phyloP scores from a whole-genome alignment of 345 rosid species.

The Eucalyptus tenuipes region DNA sequence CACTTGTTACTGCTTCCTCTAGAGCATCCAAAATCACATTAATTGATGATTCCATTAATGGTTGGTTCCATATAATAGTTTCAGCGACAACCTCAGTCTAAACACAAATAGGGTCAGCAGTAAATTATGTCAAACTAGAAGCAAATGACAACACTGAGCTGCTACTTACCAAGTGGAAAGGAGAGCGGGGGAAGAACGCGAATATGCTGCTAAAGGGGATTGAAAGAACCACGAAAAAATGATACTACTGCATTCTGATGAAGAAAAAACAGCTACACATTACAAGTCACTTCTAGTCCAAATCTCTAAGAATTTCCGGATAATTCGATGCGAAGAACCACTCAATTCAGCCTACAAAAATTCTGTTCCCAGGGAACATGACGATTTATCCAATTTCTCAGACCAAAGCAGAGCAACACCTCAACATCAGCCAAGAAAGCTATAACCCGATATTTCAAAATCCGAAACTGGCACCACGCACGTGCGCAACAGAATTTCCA shows the following conservation, averaged over 20 bases:
- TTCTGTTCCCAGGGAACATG: background rate
- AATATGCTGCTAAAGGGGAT: background rate
- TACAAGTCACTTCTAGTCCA: background rate
- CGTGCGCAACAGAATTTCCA: background rate
- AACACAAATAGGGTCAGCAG: background rate
- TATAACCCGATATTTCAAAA: background rate
- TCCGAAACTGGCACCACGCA: background rate
- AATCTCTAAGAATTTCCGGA: background rate
- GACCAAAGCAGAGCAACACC: background rate
- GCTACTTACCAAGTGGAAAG: background rate
- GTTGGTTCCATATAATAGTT: background rate
- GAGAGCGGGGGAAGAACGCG: background rate
- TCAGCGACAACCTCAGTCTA: background rate
- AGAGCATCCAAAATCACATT: background rate
- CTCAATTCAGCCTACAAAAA: background rate
- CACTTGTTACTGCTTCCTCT: background rate
- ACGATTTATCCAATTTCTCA: background rate
- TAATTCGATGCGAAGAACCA: background rate
- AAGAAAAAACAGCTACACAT: background rate
- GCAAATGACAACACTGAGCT: background rate
- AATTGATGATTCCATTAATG: background rate
- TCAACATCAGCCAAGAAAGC: background rate
- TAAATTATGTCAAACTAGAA: background rate
- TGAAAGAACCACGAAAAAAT: background rate
- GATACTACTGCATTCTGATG: background rate